These are phyloP conservation scores for Dictyostelium capitatum DNA, from an alignment of 78 protist genomes.

Conservation along the genomic window DNA sequence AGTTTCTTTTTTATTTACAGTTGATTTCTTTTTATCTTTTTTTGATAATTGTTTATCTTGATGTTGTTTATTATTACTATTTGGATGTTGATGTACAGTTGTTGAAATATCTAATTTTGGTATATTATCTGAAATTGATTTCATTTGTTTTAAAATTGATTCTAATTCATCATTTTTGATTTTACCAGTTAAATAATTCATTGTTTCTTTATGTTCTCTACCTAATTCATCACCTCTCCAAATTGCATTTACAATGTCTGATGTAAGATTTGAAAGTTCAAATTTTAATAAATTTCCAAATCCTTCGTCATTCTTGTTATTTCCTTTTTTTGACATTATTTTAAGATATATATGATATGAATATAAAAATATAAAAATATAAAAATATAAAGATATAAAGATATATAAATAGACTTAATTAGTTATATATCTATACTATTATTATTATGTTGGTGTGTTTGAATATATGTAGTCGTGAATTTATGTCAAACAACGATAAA, in stretches of 20 bases:
- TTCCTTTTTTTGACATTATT: background rate
- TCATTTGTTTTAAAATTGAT: background rate
- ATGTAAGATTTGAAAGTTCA: background rate
- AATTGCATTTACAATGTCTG: constrained; percentile 13
- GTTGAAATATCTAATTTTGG: background rate
- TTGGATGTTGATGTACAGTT: background rate
- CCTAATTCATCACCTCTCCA: constrained; percentile 41
- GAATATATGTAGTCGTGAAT: background rate
- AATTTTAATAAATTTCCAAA: constrained; percentile 1
- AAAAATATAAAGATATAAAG: too few relatives aligned
- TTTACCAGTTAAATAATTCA: background rate
- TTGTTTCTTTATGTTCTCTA: background rate
- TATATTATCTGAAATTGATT: background rate
- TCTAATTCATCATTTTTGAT: background rate
- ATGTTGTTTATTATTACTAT: background rate
- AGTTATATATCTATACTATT: background rate
- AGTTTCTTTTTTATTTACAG: constrained; percentile 8
- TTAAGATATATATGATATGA: too few relatives aligned
- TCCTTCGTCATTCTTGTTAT: background rate
- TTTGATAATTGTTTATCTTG: too few relatives aligned
- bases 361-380: too few relatives aligned
- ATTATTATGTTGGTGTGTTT: too few relatives aligned
- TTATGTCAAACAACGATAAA: background rate
- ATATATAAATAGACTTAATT: background rate
- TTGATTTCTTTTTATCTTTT: background rate